Conservation (phyloP, 352 stramenopile genomes). For the Pythium myriotylum region DNA sequence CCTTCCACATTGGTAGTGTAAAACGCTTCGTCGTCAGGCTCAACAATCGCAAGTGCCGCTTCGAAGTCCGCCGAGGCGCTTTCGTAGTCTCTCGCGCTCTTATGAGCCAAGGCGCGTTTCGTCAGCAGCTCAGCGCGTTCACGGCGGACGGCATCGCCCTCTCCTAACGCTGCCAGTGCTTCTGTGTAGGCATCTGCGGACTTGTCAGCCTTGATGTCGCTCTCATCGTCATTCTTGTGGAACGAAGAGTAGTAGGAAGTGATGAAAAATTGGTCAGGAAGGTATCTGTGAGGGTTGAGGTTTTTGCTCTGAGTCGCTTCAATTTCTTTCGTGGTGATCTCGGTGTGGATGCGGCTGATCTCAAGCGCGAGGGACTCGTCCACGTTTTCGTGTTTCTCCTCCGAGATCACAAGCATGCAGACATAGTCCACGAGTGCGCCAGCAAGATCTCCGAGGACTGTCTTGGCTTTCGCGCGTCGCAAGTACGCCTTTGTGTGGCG, state of each 20-base stretch:
- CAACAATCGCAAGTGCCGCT: slow-evolving; percentile 47
- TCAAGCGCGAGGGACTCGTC: slow-evolving; percentile 69
- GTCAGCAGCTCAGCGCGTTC: slow-evolving; percentile 59
- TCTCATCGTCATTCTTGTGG: slow-evolving; percentile 78
- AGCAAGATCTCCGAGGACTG: slow-evolving; percentile 43
- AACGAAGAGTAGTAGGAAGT: slow-evolving; percentile 89
- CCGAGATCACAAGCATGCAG: slow-evolving; percentile 75
- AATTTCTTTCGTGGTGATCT: slow-evolving; percentile 71
- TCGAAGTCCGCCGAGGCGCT: slow-evolving; percentile 62
- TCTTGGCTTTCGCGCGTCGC: slow-evolving; percentile 72
- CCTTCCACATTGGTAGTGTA: slow-evolving; percentile 81
- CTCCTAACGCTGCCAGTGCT: slow-evolving; percentile 45
- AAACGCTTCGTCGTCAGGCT: slow-evolving; percentile 53
- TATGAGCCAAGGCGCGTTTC: slow-evolving; percentile 63
- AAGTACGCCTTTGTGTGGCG: slow-evolving; percentile 78
- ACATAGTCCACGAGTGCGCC: slow-evolving; percentile 82
- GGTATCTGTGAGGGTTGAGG: slow-evolving; percentile 54
- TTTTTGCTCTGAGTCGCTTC: slow-evolving; percentile 62
- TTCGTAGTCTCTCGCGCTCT: slow-evolving; percentile 73
- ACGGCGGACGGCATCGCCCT: slow-evolving; percentile 30
- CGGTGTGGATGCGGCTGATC: slow-evolving; percentile 77
- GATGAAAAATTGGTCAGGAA: slow-evolving; percentile 84
- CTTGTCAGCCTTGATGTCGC: slow-evolving; percentile 59
- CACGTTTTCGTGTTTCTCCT: slow-evolving; percentile 76
- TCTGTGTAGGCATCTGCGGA: slow-evolving; percentile 57